Evolutionary conservation across 2,329 filamentous ascomycete species (phyloP), one percentile per base, ranked within the genome.

Genomic region (Phialocephala sp.): DNA sequence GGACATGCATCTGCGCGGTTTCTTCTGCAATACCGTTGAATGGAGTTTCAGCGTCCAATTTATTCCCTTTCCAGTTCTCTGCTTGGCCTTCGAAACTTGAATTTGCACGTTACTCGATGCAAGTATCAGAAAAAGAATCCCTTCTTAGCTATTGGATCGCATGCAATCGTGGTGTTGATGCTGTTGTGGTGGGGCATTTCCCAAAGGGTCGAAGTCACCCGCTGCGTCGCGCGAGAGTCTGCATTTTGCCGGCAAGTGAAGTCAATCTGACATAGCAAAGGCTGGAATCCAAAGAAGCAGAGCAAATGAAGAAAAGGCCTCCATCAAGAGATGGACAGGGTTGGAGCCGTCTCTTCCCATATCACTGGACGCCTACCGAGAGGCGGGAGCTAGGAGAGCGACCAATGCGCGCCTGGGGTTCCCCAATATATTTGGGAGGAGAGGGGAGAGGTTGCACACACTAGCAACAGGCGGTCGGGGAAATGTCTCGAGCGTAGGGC

Each of bases 191-290:
- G 62, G 45, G 24, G 36, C 52, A n/a, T 65, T 54, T 35, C 50
- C 47, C 52, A 50, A 54, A 61, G 62, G 59, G 18, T 62, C 76
- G 59, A 77, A 59, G 22, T 54, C 59, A 22, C 45, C 56, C 6
- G 41, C 56, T 55, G 27, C 47, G 5, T 27, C 59, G 20, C 43
- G 59, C 32, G 62, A 59, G 55, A n/a, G 50, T n/a, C 24, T 45
- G 55, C 15, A 32, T 52, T 47, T 50, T 63, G 15, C 60, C 52
- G 36, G 41, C 56, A 39, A 63, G 56, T n/a, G 43, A 55, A 60
- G 43, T 60, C 22, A 45, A 55, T 8, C 36, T 45, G 43, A 8
- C 43, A 45, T n/a, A 3, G 18, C 43, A 45, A 32, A n/a, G 43
- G 43, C 43, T 45, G 43, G n/a, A 20, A 45, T n/a, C n/a, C 15